Conservation (phyloP, 805 yeast species). For the Candida broadrunensis region DNA sequence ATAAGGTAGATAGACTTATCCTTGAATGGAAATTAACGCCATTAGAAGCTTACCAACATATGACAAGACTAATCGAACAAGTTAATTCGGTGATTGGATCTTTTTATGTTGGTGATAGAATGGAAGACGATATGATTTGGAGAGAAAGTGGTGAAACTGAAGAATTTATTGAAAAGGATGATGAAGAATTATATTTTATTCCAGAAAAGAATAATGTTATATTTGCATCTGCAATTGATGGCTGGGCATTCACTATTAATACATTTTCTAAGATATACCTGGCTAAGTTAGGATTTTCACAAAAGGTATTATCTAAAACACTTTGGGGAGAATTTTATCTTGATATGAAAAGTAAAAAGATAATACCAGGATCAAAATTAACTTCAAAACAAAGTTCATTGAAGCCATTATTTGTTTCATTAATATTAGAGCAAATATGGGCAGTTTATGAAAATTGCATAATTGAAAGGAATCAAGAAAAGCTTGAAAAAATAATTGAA, state of each 20-base stretch:
- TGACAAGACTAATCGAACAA: slow-evolving; percentile 79
- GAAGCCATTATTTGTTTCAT: slow-evolving; percentile 83
- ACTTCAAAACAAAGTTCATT: slow-evolving; percentile 49
- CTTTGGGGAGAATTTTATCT: slow-evolving; percentile 93
- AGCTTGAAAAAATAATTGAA: slow-evolving; percentile 68
- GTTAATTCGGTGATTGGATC: slow-evolving; percentile 94
- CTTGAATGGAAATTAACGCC: slow-evolving; percentile 81
- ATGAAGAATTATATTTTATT: slow-evolving; percentile 77
- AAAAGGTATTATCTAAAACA: slow-evolving; percentile 75
- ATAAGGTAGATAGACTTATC: slow-evolving; percentile 85
- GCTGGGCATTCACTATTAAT: slow-evolving; percentile 94
- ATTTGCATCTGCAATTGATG: slow-evolving; percentile 89
- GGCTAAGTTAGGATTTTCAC: slow-evolving; percentile 78
- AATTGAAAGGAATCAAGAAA: slow-evolving; percentile 62
- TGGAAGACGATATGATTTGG: slow-evolving; percentile 81
- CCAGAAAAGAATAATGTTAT: slow-evolving; percentile 88
- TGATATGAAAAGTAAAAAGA: slow-evolving; percentile 87
- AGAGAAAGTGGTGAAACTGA: slow-evolving; percentile 59
- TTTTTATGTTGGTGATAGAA: slow-evolving; percentile 87
- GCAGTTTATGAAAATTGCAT: slow-evolving; percentile 75
- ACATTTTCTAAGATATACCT: slow-evolving; percentile 88
- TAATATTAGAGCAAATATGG: slow-evolving; percentile 90
- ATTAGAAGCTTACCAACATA: slow-evolving; percentile 78
- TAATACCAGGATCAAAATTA: slow-evolving; percentile 62
- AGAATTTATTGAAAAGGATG: slow-evolving; percentile 71